phyloP scores from a whole-genome alignment of 495 filamentous ascomycete species.

The Aspergillus conjunctus region DNA sequence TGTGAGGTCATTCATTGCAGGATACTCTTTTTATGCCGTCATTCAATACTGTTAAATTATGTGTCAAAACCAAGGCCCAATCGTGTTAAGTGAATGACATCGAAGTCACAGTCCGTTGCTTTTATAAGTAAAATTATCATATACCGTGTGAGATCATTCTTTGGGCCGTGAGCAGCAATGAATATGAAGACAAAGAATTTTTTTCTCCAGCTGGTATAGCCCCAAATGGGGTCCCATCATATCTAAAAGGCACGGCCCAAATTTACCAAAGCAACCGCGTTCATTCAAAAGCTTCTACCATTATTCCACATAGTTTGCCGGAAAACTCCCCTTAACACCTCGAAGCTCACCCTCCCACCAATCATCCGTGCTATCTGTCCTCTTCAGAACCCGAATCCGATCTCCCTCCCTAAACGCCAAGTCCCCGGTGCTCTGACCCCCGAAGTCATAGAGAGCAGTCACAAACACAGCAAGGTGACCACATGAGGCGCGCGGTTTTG shows the following conservation, averaged over 20 bases:
- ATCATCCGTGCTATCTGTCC: conserved; percentile 83
- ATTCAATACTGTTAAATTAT: no score
- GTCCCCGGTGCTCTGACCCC: conserved; percentile 71
- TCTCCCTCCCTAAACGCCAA: conserved; percentile 83
- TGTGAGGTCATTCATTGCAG: no score
- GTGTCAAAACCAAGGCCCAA: no score
- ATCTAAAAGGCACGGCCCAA: not conserved
- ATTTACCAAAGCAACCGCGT: not conserved
- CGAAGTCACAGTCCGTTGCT: no score
- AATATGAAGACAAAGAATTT: not conserved
- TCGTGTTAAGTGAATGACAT: no score
- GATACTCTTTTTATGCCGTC: no score
- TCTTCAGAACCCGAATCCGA: conserved; percentile 78
- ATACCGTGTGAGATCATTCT: not conserved
- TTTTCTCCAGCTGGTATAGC: not conserved
- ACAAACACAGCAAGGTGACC: conserved; percentile 59
- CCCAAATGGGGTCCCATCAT: not conserved
- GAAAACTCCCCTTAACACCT: conserved; percentile 77
- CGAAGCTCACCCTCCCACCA: conserved; percentile 93
- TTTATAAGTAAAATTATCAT: not conserved
- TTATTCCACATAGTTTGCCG: conserved; percentile 77
- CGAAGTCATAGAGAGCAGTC: conserved; percentile 79
- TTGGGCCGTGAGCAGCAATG: not conserved
- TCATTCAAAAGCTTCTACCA: not conserved
- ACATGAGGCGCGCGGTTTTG: conserved; percentile 43